Evolutionary conservation across 2,329 filamentous ascomycete genomes (phyloP), one percentile per base, ranked within the genome.

Genomic region (Sarocladiaceae sp.): DNA sequence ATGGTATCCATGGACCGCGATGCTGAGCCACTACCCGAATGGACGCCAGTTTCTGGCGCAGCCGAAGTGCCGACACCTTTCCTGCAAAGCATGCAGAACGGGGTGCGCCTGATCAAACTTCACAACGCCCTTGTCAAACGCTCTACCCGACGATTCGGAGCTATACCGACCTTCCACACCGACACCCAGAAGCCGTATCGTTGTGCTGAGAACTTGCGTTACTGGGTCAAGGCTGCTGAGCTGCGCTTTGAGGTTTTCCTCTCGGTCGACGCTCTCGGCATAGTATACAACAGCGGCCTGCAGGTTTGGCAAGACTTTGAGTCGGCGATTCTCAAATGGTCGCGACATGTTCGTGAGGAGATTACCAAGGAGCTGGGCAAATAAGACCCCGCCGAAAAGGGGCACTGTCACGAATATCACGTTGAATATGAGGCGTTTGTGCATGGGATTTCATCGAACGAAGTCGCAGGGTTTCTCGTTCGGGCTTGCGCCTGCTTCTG

Each of bases 181-280:
- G 89, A 98, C 62, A 91, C 93, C 9, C 83, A 81, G 48, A 97
- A 97, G 66, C 93, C 93, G 0, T 98, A 98, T 62, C 84, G 93
- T 40, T 83, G 83, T 50, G 88, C 90, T 3, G 93, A 98, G 55
- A 98, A 98, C 61, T 73, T 98, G 49, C 80, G 89, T 32, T 98
- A 85, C 70, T 98, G 93, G 91, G 78, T 86, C 65, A 98, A 98
- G 69, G 93, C 91, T 1, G 89, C 90, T 6, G 90, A 98, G 67
- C 73, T 97, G 47, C 81, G 93, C 45, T 98, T 91, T 83, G 93
- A 97, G 65, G 78, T 90, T 31, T 77, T 85, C 53, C 72, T 97
- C 43, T 79, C 83, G 50, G 74, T 95, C 44, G 88, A 96, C 57
- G 88, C 91, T 18, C 83, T 94, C 64, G 88, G 84, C 21, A 77